These are phyloP conservation scores for Gracilariopsis chorda DNA, from an alignment of 23 red algal species.

Conservation along the genomic window DNA sequence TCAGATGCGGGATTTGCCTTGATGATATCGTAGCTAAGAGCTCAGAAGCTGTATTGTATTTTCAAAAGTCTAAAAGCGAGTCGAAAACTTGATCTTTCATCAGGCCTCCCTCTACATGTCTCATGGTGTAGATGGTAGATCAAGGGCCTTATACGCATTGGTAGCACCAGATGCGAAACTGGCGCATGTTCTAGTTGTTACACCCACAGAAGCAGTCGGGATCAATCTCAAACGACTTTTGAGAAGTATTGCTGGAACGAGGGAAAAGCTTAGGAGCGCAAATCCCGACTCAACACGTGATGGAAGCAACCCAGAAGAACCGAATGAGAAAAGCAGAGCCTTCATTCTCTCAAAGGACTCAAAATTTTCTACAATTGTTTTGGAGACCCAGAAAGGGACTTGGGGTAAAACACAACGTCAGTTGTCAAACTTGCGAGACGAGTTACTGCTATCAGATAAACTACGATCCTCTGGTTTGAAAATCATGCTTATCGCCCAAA, in stretches of 20 bases:
- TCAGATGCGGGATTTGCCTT: background rate
- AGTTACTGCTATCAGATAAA: background rate
- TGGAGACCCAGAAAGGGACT: background rate
- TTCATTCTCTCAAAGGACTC: background rate
- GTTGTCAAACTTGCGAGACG: background rate
- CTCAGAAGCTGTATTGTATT: background rate
- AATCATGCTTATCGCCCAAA: conserved; percentile 2
- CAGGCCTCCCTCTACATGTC: conserved; percentile 38
- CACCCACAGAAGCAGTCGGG: background rate
- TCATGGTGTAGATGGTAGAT: conserved; percentile 15
- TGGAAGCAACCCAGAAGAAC: no score
- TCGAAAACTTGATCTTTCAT: background rate
- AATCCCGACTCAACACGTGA: background rate
- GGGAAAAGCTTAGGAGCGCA: background rate
- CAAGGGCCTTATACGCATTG: conserved; percentile 23
- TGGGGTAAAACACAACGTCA: background rate
- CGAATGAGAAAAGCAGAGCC: no score
- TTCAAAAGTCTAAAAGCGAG: background rate
- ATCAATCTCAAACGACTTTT: conserved; percentile 13
- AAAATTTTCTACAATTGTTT: background rate
- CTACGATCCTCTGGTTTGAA: background rate
- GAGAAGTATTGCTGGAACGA: background rate
- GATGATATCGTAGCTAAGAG: conserved; percentile 7
- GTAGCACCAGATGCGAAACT: conserved; percentile 13
- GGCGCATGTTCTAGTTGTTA: conserved; percentile 39